These are phyloP conservation scores for Aspergillus neotritici DNA, from an alignment of 2,329 filamentous ascomycete genomes.

Conservation along the genomic window DNA sequence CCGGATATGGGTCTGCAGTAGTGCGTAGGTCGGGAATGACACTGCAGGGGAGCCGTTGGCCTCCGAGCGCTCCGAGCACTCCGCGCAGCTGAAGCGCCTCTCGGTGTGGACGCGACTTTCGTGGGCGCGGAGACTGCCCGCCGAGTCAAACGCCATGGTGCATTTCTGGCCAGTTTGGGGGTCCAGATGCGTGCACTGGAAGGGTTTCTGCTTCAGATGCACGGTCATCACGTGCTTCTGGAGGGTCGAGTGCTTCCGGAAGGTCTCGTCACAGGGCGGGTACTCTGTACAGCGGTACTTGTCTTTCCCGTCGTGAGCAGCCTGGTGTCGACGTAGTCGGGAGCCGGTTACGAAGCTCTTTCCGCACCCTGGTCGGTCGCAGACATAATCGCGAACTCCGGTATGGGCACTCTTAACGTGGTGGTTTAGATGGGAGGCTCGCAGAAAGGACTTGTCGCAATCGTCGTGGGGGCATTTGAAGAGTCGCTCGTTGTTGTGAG, in stretches of 20 bases:
- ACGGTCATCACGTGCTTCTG: conserved; percentile 73
- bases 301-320: conserved; percentile 72
- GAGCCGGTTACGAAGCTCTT: conserved; percentile 79
- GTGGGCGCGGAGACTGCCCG: conserved; percentile 66
- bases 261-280: conserved; percentile 66
- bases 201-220: conserved; percentile 68
- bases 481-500: conserved; percentile 78
- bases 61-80: conserved; percentile 52
- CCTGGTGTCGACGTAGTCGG: conserved; percentile 67
- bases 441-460: conserved; percentile 79
- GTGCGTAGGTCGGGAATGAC: conserved; percentile 65
- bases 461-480: conserved; percentile 64
- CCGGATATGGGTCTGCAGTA: conserved; percentile 68
- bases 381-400: conserved; percentile 63
- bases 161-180: conserved; percentile 53
- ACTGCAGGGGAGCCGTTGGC: conserved; percentile 30
- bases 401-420: conserved; percentile 80
- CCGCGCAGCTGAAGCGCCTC: conserved; percentile 67
- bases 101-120: conserved; percentile 63
- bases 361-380: conserved; percentile 65
- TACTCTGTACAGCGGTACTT: conserved; percentile 67
- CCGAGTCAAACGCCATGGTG: conserved; percentile 65
- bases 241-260: conserved; percentile 81
- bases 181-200: conserved; percentile 60
- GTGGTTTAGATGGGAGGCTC: conserved; percentile 77